Base-by-base conservation (phyloP, 768 basidiomycete species). In the Boletellus sp. region DNA sequence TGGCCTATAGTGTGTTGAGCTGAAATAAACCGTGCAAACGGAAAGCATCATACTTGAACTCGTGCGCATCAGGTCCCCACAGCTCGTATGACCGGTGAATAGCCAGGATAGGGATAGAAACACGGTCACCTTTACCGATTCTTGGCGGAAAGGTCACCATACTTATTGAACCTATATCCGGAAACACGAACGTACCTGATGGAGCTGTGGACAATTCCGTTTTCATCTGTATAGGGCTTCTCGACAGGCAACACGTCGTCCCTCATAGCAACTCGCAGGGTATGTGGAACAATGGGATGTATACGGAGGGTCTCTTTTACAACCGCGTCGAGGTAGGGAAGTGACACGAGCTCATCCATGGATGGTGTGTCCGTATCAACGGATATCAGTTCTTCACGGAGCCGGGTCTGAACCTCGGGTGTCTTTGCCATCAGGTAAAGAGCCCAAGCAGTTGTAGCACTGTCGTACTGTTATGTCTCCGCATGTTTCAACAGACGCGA, bases 301-400 rank as follows among this genome's bases (percentile, higher is more conserved):
- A 83, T 40, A 0, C 85, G 77, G 46, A 86, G 64, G 0, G 75
- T 78, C 67, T 86, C 85, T 11, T 78, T 75, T 2, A 85, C 75
- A 13, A 85, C 76, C 17, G 70, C 72, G 55, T 88, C 88, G 8
- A 90, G 79, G 59, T 85, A 87, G 0, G 83, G 77, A 5, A 91
- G 70, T 2, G 75, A 70, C 49, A 78, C 77, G 1, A 90, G 74
- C 39, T 83, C 75, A 23, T 90, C 87, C 81, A 87, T 87, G 1
- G 76, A 75, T 1, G 85, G 85, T 0, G 67, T 77, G 16, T 84
- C 79, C 0, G 79, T 80, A 3, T 70, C 57, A 11, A 84, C 67
- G 0, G 69, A 59, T n/a, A 78, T 62, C 0, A 84, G 20, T 32
- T 42, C 42, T 19, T 42, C 42, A 8, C 42, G 31, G 19, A 42